A percentile compares a stretch with the other conserved stretches of the same genome.
Evolutionary conservation across 2,329 filamentous ascomycete species (phyloP).

Genomic region (Aciculosporium take): DNA sequence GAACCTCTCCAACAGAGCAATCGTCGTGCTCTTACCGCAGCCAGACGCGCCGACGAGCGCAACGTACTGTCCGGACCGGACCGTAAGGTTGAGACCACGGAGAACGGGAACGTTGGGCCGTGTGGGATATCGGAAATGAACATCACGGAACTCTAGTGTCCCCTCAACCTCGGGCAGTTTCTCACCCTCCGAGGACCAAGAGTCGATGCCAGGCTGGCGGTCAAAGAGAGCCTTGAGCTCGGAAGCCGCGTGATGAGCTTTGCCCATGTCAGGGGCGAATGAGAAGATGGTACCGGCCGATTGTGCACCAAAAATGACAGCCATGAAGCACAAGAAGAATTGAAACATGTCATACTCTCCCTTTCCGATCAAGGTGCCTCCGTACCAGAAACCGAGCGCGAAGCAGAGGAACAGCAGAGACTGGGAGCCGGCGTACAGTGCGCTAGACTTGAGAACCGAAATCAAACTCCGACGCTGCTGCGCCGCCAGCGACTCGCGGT

Average conservation of each 20-base stretch:
- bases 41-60: conserved; percentile 89
- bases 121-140: conserved; percentile 90
- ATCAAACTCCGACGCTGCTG: conserved; percentile 56
- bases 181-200: conserved; percentile 59
- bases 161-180: conserved; percentile 53
- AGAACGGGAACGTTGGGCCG: conserved; percentile 85
- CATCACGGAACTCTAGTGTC: conserved; percentile 74
- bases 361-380: conserved; percentile 58
- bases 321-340: conserved; percentile 83
- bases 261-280: conserved; percentile 85
- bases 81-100: conserved; percentile 60
- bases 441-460: conserved; percentile 62
- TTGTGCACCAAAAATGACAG: conserved; percentile 83
- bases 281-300: conserved; percentile 82
- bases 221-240: conserved; percentile 77
- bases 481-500: conserved; percentile 48
- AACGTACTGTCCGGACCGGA: conserved; percentile 68
- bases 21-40: conserved; percentile 88
- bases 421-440: conserved; percentile 73
- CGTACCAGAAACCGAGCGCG: conserved; percentile 87
- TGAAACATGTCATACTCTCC: conserved; percentile 64
- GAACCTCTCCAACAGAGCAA: conserved; percentile 83
- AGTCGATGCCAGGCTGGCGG: conserved; percentile 65
- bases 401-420: conserved; percentile 72
- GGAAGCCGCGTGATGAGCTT: conserved; percentile 71